These are phyloP conservation scores for Paracorniculantispora psalliotae DNA, from an alignment of 2,329 filamentous ascomycete species.

Conservation along the genomic window DNA sequence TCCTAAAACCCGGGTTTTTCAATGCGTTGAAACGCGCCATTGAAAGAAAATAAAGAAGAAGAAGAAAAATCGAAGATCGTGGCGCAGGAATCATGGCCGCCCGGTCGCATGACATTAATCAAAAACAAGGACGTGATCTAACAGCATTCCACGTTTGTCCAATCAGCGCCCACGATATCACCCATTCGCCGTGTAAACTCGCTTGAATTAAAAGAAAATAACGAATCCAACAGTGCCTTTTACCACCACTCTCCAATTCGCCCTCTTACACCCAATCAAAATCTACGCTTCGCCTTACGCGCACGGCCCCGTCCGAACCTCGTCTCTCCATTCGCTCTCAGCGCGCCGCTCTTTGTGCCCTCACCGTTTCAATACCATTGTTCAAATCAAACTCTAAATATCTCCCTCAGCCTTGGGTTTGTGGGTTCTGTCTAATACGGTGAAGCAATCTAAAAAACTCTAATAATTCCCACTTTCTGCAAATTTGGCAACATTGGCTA, in stretches of 20 bases:
- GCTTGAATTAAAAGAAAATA: too few species aligned
- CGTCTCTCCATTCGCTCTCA: background rate
- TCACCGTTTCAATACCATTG: conserved; percentile 3
- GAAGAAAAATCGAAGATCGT: too few species aligned
- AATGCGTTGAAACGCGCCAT: background rate
- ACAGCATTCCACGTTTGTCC: too few species aligned
- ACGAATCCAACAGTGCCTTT: background rate
- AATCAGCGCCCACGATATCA: too few species aligned
- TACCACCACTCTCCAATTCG: background rate
- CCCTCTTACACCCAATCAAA: background rate
- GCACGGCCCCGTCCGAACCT: conserved; percentile 7
- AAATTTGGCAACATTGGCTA: background rate
- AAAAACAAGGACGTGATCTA: too few species aligned
- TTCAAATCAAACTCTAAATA: conserved; percentile 7
- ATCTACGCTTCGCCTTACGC: background rate
- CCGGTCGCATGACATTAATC: too few species aligned
- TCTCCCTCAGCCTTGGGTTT: background rate
- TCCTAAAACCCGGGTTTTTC: background rate
- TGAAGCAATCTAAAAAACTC: background rate
- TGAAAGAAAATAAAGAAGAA: background rate
- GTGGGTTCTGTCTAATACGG: too few species aligned
- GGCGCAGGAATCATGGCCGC: too few species aligned
- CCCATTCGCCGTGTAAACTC: too few species aligned
- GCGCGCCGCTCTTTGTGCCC: background rate
- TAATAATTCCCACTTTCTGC: background rate